These are phyloP conservation scores for Debaryomyces fabryi DNA, from an alignment of 1,139 yeast genomes.

Conservation along the genomic window DNA sequence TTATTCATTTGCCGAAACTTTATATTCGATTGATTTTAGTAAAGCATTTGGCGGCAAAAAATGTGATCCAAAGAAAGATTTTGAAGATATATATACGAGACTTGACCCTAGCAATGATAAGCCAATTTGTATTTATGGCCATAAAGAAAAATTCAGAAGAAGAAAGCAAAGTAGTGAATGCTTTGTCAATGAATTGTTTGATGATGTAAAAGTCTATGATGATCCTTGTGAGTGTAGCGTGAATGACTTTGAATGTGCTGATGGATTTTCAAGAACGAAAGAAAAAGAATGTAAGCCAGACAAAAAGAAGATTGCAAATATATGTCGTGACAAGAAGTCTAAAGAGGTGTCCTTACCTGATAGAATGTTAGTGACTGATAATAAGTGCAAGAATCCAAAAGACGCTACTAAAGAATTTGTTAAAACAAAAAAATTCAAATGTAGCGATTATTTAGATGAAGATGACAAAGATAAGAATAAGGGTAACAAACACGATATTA, in stretches of 20 bases:
- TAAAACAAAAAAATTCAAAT: conserved; percentile 28
- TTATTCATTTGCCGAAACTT: conserved; percentile 20
- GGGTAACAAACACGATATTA: conserved; percentile 25
- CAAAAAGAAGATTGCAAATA: conserved; percentile 25
- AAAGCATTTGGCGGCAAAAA: conserved; percentile 55
- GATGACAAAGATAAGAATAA: conserved; percentile 31
- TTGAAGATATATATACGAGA: conserved; percentile 72
- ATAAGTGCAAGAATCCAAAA: conserved; percentile 45
- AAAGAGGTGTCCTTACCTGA: conserved; percentile 33
- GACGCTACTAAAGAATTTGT: conserved; percentile 30
- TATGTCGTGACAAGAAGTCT: conserved; percentile 27
- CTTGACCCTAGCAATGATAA: conserved; percentile 42
- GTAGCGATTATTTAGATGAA: conserved; percentile 36
- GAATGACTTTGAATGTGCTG: conserved; percentile 73
- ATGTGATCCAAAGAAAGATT: conserved; percentile 53
- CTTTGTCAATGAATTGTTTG: conserved; percentile 61
- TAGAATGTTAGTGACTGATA: conserved; percentile 51
- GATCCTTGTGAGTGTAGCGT: conserved; percentile 69
- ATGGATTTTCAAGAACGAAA: conserved; percentile 49
- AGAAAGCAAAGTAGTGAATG: conserved; percentile 73
- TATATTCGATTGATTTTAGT: conserved; percentile 62
- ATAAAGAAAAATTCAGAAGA: conserved; percentile 63
- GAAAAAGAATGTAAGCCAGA: conserved; percentile 62
- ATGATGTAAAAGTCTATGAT: conserved; percentile 58
- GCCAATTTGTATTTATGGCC: conserved; percentile 76